Base-by-base conservation (phyloP, 352 stramenopile genomes). In the Phytophthora megakarya region DNA sequence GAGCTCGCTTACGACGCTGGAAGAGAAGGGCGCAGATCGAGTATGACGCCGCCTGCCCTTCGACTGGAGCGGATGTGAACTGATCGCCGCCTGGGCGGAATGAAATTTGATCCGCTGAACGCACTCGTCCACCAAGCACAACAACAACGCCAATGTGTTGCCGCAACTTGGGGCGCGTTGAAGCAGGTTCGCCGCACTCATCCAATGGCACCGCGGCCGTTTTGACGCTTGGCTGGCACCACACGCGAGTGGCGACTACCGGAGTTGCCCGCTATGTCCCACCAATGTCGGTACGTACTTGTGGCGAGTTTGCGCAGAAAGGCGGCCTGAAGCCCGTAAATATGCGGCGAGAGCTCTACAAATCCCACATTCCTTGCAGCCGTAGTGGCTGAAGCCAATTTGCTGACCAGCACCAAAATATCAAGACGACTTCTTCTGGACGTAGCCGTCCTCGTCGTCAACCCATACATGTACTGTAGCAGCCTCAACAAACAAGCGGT, bases 211-310 rank as follows among this genome's bases (percentile, higher is more conserved):
- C 57, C 55, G 18, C 37, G 38, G 46, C 43, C 32, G 28, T 48
- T 62, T 61, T 53, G 53, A 61, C 54, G 32, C 38, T 35, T 35
- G 30, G 30, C 30, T 51, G 58, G 58, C 58, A 66, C 58, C 58
- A 65, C 56, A 26, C 37, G 18, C 38, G 16, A 42, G 26, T 66
- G 47, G 58, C 58, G 58, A 66, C 57, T 65, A 48, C 33, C 56
- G 44, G 56, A 65, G 56, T 64, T 35, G 57, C 46, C 57, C 57
- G 46, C 58, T 22, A 13, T 50, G 58, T 66, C 58, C 58, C 47
- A 66, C 58, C 30, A 18, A 22, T 61, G 42, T 65, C 39, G 57
- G 46, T 54, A 40, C 13, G 35, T 19, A 40, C 19, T 40, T 40
- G 35, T 40, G 37, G 19, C 33, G 11, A 12, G 39, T 50, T 60